Conservation (phyloP, 306 rosid genomes). For the Lagenaria siceraria region DNA sequence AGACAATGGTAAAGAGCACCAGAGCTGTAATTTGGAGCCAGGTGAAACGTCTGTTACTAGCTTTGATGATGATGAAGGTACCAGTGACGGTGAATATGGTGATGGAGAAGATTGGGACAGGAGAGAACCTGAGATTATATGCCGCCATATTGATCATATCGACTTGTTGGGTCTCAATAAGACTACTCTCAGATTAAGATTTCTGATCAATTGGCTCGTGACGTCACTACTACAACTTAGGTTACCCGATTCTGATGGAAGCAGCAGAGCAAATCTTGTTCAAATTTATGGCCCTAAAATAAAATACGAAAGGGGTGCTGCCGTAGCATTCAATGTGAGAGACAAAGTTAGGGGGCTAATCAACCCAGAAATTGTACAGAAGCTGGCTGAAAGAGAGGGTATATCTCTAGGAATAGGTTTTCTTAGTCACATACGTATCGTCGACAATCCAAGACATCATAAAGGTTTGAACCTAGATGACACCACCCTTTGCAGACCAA, state of each 20-base stretch:
- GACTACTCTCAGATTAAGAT: conserved; percentile 72
- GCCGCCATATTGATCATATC: conserved; percentile 69
- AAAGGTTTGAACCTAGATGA: conserved; percentile 25
- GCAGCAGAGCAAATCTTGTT: conserved; percentile 40
- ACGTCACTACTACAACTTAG: conserved; percentile 75
- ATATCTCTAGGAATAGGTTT: conserved; percentile 79
- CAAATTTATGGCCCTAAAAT: conserved; percentile 89
- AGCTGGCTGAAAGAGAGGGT: conserved; percentile 87
- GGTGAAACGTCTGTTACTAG: conserved; percentile 58
- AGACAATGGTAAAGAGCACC: conserved; percentile 46
- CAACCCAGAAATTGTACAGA: conserved; percentile 80
- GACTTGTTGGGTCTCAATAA: conserved; percentile 85
- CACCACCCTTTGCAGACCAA: conserved; percentile 30
- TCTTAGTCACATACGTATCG: conserved; percentile 64
- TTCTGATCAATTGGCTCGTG: conserved; percentile 89
- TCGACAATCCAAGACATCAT: conserved; percentile 46
- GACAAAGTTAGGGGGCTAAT: conserved; percentile 53
- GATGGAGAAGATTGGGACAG: conserved; percentile 50
- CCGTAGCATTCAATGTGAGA: conserved; percentile 85
- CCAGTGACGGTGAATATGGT: conserved; percentile 68
- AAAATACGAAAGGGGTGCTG: conserved; percentile 92
- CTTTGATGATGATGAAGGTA: conserved; percentile 58
- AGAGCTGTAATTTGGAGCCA: conserved; percentile 31
- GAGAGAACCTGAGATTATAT: conserved; percentile 63
- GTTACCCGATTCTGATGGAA: conserved; percentile 39